Evolutionary conservation across 2,329 filamentous ascomycete genomes (phyloP), one percentile per base, ranked within the genome.

Genomic region (Thielaviopsis cerberus): DNA sequence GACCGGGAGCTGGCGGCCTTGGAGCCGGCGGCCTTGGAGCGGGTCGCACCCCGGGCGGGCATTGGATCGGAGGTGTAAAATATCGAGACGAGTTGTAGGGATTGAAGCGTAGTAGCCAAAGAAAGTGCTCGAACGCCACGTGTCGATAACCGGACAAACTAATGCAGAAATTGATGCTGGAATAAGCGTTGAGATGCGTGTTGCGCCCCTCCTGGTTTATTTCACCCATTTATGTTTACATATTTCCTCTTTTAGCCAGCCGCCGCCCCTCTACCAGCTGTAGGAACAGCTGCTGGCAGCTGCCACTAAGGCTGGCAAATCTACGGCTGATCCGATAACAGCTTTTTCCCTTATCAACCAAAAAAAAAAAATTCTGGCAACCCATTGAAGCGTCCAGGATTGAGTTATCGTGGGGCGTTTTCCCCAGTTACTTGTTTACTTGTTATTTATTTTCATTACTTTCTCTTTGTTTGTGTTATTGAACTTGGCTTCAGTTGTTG

Each of bases 61-160:
- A 72, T 70, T 68, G 75, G 70, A 62, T 73, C 66, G 45, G 78
- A 77, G 78, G 81, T 81, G 54, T 61, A 63, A 52, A 24, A 15
- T 6, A 25, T 34, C 6, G 45, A n/a, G 22, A 22, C 6, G 30
- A 41, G 27, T 23, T 53, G 41, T 6, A 3, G 41, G 20, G n/a
- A 48, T 48, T 48, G 41, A 22, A 48, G n/a, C 41, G 13, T 17
- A 41, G 15, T 6, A 17, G 34, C 3, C 41, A 22, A 48, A 22
- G n/a, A 48, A 4, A 10, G n/a, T 20, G 11, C 41, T 48, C n/a
- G 20, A n/a, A n/a, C n/a, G n/a, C n/a, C 20, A 48, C n/a, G 41
- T n/a, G 41, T 4, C 41, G 41, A 48, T 48, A 48, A 48, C 8
- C n/a, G 20, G 41, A 41, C 34, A 41, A 41, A 48, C 41, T 23